A percentile compares a stretch with the other conserved stretches of the same genome.
Conservation (phyloP, 441 rosid genomes). For the Populus hybrid region DNA sequence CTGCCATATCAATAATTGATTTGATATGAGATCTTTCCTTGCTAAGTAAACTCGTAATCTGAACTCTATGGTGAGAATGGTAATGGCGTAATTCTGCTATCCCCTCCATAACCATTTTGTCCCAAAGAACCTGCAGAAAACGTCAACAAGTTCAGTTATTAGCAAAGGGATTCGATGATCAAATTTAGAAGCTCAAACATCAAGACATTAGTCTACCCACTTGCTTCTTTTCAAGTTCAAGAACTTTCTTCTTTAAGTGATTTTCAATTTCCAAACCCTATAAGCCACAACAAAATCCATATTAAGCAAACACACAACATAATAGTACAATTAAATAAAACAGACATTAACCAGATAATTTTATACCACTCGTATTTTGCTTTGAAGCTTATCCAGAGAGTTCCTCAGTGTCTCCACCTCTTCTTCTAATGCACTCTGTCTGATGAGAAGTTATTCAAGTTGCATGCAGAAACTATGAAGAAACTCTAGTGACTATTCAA, state of each 20-base stretch:
- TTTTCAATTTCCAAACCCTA: slow-evolving; percentile 96
- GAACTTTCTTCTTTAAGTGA: slow-evolving; percentile 79
- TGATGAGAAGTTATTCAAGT: slow-evolving; percentile 70
- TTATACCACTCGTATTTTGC: slow-evolving; percentile 75
- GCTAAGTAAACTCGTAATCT: slow-evolving; percentile 54
- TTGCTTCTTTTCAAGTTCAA: slow-evolving; percentile 69
- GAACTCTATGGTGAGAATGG: slow-evolving; percentile 58
- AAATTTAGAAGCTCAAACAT: background rate
- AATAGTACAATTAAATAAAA: slow-evolving; percentile 11
- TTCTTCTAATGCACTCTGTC: slow-evolving; percentile 96
- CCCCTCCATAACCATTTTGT: slow-evolving; percentile 47
- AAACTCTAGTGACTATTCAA: background rate
- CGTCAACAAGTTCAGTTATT: slow-evolving; percentile 18
- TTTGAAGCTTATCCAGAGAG: slow-evolving; percentile 64
- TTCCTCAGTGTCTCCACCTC: slow-evolving; percentile 63
- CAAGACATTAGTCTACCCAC: slow-evolving; percentile 41
- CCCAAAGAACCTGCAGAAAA: slow-evolving; percentile 52
- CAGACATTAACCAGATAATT: slow-evolving; percentile 12
- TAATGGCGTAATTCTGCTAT: slow-evolving; percentile 47
- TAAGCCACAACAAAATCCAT: slow-evolving; percentile 21
- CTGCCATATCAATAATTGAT: slow-evolving; percentile 36
- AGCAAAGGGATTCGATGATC: slow-evolving; percentile 14
- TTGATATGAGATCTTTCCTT: slow-evolving; percentile 57
- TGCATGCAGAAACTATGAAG: slow-evolving; percentile 32
- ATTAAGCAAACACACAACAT: slow-evolving; percentile 2